These are phyloP conservation scores for Phytopythium mirpurense DNA, from an alignment of 352 stramenopile species.

Conservation along the genomic window DNA sequence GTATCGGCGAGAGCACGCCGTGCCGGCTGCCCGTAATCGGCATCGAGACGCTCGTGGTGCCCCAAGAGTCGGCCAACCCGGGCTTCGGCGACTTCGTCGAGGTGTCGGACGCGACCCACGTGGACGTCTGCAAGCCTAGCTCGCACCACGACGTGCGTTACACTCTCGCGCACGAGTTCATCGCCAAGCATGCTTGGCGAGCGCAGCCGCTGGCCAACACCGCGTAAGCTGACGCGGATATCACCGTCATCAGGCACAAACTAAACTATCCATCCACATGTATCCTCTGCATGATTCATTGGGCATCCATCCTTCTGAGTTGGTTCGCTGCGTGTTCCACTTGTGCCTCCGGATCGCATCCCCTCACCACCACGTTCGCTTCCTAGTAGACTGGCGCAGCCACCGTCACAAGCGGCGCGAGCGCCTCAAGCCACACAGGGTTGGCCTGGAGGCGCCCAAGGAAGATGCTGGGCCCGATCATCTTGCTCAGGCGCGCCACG, in stretches of 20 bases:
- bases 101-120: constrained; percentile 55
- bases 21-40: constrained; percentile 62
- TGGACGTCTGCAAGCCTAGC: constrained; percentile 74
- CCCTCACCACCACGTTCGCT: neutral
- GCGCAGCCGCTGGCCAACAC: neutral
- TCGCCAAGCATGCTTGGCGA: constrained; percentile 20
- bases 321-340: too few species aligned
- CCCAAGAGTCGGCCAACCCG: constrained; percentile 55
- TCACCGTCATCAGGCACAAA: neutral
- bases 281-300: too few species aligned
- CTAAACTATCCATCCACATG: neutral
- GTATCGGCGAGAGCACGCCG: constrained; percentile 57
- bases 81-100: constrained; percentile 68
- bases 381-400: constrained; percentile 19
- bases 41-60: constrained; percentile 71
- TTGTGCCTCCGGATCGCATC: too few species aligned
- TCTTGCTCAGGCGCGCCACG: constrained; percentile 61
- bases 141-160: constrained; percentile 57
- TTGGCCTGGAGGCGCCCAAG: constrained; percentile 71
- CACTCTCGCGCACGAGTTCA: constrained; percentile 57
- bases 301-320: too few species aligned
- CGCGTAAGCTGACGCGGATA: neutral
- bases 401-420: constrained; percentile 40
- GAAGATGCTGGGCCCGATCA: constrained; percentile 85
- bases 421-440: constrained; percentile 42